phyloP scores from a whole-genome alignment of 345 rosid species.

The Cardiospermum halicacabum region DNA sequence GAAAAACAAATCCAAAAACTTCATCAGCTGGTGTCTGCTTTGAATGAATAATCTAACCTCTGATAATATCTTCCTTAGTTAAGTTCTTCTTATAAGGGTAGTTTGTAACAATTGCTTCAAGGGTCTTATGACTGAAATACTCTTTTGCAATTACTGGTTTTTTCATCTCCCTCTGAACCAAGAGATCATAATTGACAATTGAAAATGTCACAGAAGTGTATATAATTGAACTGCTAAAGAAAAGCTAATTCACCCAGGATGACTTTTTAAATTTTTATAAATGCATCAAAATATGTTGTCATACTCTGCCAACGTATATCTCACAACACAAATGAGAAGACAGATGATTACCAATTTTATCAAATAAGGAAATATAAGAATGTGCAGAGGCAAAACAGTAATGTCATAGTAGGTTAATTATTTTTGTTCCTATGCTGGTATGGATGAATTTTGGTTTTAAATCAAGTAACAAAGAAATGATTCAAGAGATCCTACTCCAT shows the following conservation, averaged over 20 bases:
- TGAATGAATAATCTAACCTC: slow-evolving; percentile 47
- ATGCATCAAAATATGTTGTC: not conserved
- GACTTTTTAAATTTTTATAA: not conserved
- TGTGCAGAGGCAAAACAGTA: no score
- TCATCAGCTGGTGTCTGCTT: slow-evolving; percentile 3
- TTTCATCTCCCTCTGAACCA: slow-evolving; percentile 77
- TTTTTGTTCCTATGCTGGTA: no score
- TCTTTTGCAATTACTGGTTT: slow-evolving; percentile 87
- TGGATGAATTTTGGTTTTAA: no score
- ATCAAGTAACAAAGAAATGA: no score
- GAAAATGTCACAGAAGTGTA: not conserved
- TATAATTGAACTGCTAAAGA: not conserved
- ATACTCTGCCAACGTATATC: slow-evolving; percentile 7
- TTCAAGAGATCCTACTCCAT: no score
- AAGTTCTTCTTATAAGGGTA: slow-evolving; percentile 87
- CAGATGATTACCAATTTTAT: no score
- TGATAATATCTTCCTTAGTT: slow-evolving; percentile 65
- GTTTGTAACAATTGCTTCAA: slow-evolving; percentile 78
- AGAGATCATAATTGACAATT: slow-evolving; percentile 15
- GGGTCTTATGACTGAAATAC: slow-evolving; percentile 87
- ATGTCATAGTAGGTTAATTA: no score
- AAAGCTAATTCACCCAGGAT: not conserved
- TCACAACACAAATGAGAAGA: no score
- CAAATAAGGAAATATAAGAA: no score
- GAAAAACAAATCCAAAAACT: not conserved